phyloP scores from a whole-genome alignment of 2,329 filamentous ascomycete genomes.

The Monascus ruber region DNA sequence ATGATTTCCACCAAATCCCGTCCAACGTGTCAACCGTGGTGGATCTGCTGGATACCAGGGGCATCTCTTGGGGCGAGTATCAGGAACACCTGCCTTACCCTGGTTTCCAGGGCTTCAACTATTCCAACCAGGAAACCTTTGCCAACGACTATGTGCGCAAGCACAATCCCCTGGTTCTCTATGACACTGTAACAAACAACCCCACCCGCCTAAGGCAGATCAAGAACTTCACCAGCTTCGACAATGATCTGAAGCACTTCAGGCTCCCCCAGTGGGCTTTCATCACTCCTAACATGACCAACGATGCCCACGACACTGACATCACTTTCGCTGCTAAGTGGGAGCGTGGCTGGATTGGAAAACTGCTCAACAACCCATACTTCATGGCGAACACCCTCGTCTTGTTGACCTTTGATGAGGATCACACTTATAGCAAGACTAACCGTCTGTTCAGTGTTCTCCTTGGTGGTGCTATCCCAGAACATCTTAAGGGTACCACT shows the following conservation, averaged over 20 bases:
- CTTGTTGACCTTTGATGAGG: slow-evolving; percentile 70
- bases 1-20: slow-evolving; percentile 49
- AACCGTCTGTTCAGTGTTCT: slow-evolving; percentile 63
- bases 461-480: slow-evolving; percentile 61
- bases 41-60: slow-evolving; percentile 54
- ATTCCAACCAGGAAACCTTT: slow-evolving; percentile 52
- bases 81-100: slow-evolving; percentile 68
- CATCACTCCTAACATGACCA: slow-evolving; percentile 44
- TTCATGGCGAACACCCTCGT: slow-evolving; percentile 70
- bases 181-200: slow-evolving; percentile 51
- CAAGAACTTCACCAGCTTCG: slow-evolving; percentile 63
- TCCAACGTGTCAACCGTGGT: slow-evolving; percentile 55
- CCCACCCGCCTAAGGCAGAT: slow-evolving; percentile 52
- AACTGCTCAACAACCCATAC: slow-evolving; percentile 55
- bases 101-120: slow-evolving; percentile 57
- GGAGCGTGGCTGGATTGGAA: slow-evolving; percentile 56
- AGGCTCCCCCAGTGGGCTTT: slow-evolving; percentile 58
- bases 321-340: slow-evolving; percentile 59
- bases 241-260: slow-evolving; percentile 51
- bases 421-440: slow-evolving; percentile 52
- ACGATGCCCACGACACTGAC: slow-evolving; percentile 63
- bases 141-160: slow-evolving; percentile 73
- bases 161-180: slow-evolving; percentile 59
- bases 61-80: slow-evolving; percentile 60
- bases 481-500: slow-evolving; percentile 52